Percentiles rank a stretch among this genome's conserved stretches.
Conservation (phyloP, 1,284 basidiomycete species). For the Inonotus hispidus region DNA sequence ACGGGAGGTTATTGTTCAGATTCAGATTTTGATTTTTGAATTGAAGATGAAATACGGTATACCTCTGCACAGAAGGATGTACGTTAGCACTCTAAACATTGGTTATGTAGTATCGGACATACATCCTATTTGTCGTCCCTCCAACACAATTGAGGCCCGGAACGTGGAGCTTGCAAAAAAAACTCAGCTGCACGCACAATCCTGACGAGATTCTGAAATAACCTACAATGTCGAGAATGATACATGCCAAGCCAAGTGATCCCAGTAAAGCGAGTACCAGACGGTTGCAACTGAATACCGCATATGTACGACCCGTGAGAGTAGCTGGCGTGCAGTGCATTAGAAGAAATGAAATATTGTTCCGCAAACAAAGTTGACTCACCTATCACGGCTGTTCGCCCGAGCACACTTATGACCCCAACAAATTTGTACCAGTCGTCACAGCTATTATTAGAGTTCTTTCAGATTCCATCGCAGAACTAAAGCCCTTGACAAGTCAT, state of each 20-base stretch:
- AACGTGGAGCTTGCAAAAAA: slow-evolving; percentile 21
- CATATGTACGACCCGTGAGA: slow-evolving; percentile 30
- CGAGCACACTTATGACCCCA: slow-evolving; percentile 29
- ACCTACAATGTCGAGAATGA: slow-evolving; percentile 30
- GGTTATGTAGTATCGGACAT: not conserved
- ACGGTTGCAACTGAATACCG: slow-evolving; percentile 27
- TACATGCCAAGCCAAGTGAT: slow-evolving; percentile 25
- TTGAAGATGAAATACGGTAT: slow-evolving; percentile 15
- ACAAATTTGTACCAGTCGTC: slow-evolving; percentile 29
- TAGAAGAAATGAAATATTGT: not conserved
- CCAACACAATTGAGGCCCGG: slow-evolving; percentile 22
- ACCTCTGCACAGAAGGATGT: not conserved
- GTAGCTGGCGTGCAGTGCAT: slow-evolving; percentile 22
- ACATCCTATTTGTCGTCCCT: slow-evolving; percentile 21
- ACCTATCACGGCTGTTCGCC: slow-evolving; percentile 31
- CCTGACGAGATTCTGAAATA: not conserved
- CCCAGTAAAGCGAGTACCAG: slow-evolving; percentile 26
- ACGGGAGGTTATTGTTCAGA: not conserved
- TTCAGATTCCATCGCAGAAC: not conserved
- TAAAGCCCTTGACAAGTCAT: not conserved
- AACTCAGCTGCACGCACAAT: slow-evolving; percentile 17
- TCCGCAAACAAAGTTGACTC: slow-evolving; percentile 12
- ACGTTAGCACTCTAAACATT: not conserved
- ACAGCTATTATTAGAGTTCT: slow-evolving; percentile 24
- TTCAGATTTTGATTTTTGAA: not conserved